phyloP scores from a whole-genome alignment of 495 filamentous ascomycete genomes.

The Penicillium longicatenatum region DNA sequence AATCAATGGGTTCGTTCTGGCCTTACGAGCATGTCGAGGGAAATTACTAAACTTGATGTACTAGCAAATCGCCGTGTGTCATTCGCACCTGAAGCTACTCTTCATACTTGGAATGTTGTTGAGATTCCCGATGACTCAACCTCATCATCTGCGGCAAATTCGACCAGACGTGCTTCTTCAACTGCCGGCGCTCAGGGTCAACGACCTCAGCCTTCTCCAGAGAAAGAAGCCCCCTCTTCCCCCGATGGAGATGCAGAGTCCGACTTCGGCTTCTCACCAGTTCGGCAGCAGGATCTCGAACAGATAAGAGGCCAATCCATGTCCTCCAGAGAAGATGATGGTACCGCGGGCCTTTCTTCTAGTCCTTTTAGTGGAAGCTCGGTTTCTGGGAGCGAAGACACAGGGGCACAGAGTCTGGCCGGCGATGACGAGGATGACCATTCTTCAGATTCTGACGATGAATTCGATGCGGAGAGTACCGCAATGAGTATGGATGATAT shows the following conservation, averaged over 20 bases:
- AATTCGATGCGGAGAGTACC: constrained; percentile 71
- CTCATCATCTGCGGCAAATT: constrained; percentile 75
- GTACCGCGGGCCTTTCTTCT: constrained; percentile 65
- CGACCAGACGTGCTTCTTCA: constrained; percentile 69
- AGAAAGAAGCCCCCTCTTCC: constrained; percentile 66
- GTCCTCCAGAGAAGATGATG: constrained; percentile 22
- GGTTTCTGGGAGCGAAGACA: constrained; percentile 57
- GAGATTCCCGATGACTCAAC: constrained; percentile 88
- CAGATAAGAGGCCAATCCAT: constrained; percentile 40
- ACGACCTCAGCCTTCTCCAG: constrained; percentile 40
- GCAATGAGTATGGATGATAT: constrained; percentile 75
- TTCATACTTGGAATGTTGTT: constrained; percentile 97
- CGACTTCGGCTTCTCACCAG: constrained; percentile 63
- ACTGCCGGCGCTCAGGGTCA: constrained; percentile 50
- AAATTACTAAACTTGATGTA: not conserved
- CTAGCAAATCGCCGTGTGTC: constrained; percentile 88
- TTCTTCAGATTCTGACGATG: constrained; percentile 50
- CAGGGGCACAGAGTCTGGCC: constrained; percentile 42
- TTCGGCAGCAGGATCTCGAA: constrained; percentile 67
- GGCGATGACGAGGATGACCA: constrained; percentile 57
- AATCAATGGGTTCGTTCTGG: constrained; percentile 64
- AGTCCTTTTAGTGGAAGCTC: constrained; percentile 77
- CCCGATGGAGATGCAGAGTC: constrained; percentile 63
- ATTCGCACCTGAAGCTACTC: constrained; percentile 94
- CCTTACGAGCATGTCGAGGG: not conserved